These are phyloP conservation scores for Colletotrichum camelliae DNA, from an alignment of 2,329 filamentous ascomycete genomes.

Conservation along the genomic window DNA sequence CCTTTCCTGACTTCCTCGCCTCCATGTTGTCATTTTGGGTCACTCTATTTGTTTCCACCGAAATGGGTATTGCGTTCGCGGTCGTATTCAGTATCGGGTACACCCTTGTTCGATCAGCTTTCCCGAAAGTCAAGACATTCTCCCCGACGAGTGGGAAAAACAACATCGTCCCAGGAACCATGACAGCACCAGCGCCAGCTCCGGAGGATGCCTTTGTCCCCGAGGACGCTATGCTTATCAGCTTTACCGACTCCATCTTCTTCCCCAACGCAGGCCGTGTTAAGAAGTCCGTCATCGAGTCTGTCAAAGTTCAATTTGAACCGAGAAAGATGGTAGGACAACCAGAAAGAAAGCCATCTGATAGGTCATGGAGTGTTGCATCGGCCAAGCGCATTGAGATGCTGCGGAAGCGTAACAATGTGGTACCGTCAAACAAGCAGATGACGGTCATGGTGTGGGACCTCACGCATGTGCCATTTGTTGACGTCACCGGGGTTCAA, in stretches of 20 bases:
- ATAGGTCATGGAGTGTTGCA: constrained; percentile 61
- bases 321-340: constrained; percentile 45
- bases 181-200: constrained; percentile 21
- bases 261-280: constrained; percentile 65
- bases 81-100: constrained; percentile 70
- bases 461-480: constrained; percentile 54
- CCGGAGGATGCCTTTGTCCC: constrained; percentile 35
- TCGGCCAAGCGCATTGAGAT: constrained; percentile 50
- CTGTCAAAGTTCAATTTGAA: constrained; percentile 44
- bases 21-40: constrained; percentile 70
- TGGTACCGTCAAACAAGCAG: constrained; percentile 38
- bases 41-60: constrained; percentile 64
- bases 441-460: constrained; percentile 58
- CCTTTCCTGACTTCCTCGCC: constrained; percentile 67
- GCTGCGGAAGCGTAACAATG: constrained; percentile 45
- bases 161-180: constrained; percentile 32
- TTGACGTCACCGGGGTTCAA: constrained; percentile 58
- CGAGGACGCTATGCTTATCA: constrained; percentile 59
- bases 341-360: constrained; percentile 40
- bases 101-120: constrained; percentile 63
- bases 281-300: constrained; percentile 54
- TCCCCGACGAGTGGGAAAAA: constrained; percentile 31
- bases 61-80: constrained; percentile 63
- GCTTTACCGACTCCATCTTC: constrained; percentile 62
- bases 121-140: constrained; percentile 46